These are phyloP conservation scores for Pharus latifolius DNA, from an alignment of 176 grass and related monocot species.

Conservation along the genomic window DNA sequence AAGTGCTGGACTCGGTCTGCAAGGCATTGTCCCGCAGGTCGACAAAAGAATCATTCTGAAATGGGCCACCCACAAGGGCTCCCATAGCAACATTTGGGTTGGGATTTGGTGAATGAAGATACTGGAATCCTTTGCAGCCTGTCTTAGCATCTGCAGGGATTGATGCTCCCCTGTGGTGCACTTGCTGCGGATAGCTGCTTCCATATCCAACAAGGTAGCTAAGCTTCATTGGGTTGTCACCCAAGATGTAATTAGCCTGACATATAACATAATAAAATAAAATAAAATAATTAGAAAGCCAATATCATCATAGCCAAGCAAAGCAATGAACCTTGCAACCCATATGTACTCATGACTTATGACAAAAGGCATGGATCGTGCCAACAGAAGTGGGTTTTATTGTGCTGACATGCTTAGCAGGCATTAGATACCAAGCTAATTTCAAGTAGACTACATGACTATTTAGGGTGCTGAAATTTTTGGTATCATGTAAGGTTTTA, in stretches of 20 bases:
- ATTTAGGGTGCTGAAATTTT: not conserved
- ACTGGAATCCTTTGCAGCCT: slow-evolving; percentile 80
- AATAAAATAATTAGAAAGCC: not conserved
- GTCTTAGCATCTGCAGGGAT: slow-evolving; percentile 60
- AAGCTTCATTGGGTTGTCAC: slow-evolving; percentile 88
- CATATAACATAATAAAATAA: slow-evolving; percentile 7
- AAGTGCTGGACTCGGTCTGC: slow-evolving; percentile 84
- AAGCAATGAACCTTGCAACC: not conserved
- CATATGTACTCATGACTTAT: not conserved
- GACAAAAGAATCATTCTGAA: slow-evolving; percentile 72
- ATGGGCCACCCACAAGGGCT: slow-evolving; percentile 81
- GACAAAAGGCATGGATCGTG: not conserved
- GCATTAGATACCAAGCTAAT: not conserved
- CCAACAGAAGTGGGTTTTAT: not conserved
- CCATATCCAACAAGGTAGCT: slow-evolving; percentile 96
- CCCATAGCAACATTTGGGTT: slow-evolving; percentile 84
- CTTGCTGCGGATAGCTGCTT: slow-evolving; percentile 68
- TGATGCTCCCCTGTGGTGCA: slow-evolving; percentile 88
- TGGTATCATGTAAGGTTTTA: not conserved
- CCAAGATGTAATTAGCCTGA: slow-evolving; percentile 80
- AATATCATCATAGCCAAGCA: not conserved
- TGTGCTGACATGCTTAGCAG: not conserved
- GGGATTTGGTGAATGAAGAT: slow-evolving; percentile 44
- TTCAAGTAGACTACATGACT: not conserved
- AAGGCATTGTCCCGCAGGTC: slow-evolving; percentile 70